phyloP scores from a whole-genome alignment of 2,329 filamentous ascomycete genomes.

The Aaosphaeria pasadenensis region DNA sequence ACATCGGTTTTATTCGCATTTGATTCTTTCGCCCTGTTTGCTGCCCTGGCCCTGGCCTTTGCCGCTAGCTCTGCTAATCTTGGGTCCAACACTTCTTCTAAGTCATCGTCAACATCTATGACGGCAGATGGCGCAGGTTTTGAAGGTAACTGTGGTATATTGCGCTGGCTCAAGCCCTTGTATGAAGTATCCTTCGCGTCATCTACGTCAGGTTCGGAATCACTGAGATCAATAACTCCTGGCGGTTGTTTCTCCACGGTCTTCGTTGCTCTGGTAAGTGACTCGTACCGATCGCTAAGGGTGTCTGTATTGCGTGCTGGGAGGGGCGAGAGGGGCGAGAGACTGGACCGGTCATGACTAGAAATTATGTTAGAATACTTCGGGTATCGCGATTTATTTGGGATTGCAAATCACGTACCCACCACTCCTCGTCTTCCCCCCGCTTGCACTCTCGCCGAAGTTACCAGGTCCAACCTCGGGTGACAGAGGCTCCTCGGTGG shows the following conservation, averaged over 20 bases:
- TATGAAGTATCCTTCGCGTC: conserved; percentile 1
- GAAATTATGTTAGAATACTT: too few species aligned
- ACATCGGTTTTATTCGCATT: conserved; percentile 15
- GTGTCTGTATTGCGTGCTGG: conserved; percentile 13
- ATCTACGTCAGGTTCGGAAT: conserved; percentile 12
- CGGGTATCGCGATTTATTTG: too few species aligned
- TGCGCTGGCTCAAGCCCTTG: conserved; percentile 4
- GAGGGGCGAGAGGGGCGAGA: conserved; percentile 15
- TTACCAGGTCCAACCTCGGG: too few species aligned
- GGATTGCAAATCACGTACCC: too few species aligned
- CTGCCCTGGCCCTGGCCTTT: conserved; percentile 19
- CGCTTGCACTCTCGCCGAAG: too few species aligned
- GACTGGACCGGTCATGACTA: too few species aligned
- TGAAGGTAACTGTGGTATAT: conserved; percentile 3
- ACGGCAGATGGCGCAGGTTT: conserved; percentile 3
- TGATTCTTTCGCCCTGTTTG: conserved; percentile 20
- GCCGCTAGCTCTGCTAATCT: conserved; percentile 24
- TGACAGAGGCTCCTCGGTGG: conserved; percentile 1
- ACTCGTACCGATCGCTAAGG: conserved; percentile 28
- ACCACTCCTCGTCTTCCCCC: too few species aligned
- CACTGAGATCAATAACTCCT: conserved; percentile 22
- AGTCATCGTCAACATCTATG: conserved; percentile 17
- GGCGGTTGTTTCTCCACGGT: conserved; percentile 7
- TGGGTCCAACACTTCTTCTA: conserved; percentile 31
- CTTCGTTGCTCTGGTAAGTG: conserved; percentile 14